Evolutionary conservation across 2,329 filamentous ascomycete species (phyloP), one percentile per base, ranked within the genome.

Genomic region (Oidium heveae): DNA sequence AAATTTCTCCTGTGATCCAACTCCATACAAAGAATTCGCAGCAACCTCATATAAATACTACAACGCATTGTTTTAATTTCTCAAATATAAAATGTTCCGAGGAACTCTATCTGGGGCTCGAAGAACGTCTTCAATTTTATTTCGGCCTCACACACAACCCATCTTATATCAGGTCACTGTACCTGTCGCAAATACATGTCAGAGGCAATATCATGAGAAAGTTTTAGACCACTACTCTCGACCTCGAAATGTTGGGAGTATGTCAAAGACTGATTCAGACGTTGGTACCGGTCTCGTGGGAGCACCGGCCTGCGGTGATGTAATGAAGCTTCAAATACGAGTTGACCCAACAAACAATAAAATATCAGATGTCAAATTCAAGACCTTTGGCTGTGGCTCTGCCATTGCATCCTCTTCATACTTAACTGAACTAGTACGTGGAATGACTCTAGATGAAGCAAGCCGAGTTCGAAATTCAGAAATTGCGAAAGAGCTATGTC

Each of bases 371-470:
- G 88, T 94, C 67, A 91, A 93, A 71, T 95, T 95, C 78, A 95
- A 95, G 80, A 95, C 88, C 0, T 95, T 95, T 66, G 88, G 88
- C 53, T 95, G 88, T 67, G 88, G 88, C 55, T 87, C 82, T 33
- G 91, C 91, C 60, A 98, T 98, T 69, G 91, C 91, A 46, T 89
- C 84, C 59, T 93, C 84, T 57, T 91, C 84, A 65, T 98, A 98
- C 67, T 71, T 98, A 63, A 98, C 91, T 9, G 87, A 94, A 70
- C 73, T 98, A 57, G 88, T 98, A 59, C 79, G 86, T 59, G 91
- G 91, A 57, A 98, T 96, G 89, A 94, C 83, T 15, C 70, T 98
- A 60, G 91, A 98, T 63, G 86, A 98, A 67, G 91, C 93, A 36
- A 80, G 81, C 55, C 82, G 84, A 71, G 85, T 98, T 63, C 83